Evolutionary conservation across 805 yeast species (phyloP).

Genomic region (Cyberlindnera mississippiensis): DNA sequence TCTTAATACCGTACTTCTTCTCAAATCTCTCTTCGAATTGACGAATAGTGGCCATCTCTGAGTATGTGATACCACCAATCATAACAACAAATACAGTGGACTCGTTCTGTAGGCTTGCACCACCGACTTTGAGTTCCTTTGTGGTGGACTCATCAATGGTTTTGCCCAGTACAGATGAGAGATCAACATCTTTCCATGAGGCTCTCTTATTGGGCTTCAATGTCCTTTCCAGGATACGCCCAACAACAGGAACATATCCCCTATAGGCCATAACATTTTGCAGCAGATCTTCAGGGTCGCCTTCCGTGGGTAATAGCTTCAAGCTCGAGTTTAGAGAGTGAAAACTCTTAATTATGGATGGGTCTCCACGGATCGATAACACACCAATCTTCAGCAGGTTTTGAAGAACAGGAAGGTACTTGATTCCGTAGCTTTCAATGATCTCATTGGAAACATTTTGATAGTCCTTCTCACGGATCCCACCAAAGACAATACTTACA

Average conservation of each 20-base stretch:
- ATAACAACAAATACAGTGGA: slow-evolving; percentile 44
- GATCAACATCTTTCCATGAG: slow-evolving; percentile 37
- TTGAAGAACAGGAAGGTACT: slow-evolving; percentile 43
- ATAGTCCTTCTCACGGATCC: slow-evolving; percentile 63
- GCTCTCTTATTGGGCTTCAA: slow-evolving; percentile 36
- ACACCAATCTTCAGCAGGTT: slow-evolving; percentile 47
- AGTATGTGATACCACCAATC: slow-evolving; percentile 83
- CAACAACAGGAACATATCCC: slow-evolving; percentile 74
- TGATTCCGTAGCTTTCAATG: slow-evolving; percentile 61
- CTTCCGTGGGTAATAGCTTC: slow-evolving; percentile 39
- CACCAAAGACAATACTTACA: slow-evolving; percentile 61
- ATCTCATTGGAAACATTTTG: slow-evolving; percentile 51
- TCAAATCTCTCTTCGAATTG: slow-evolving; percentile 47
- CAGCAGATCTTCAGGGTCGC: slow-evolving; percentile 7
- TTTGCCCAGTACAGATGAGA: slow-evolving; percentile 34
- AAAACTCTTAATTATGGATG: slow-evolving; percentile 35
- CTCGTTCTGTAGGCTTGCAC: slow-evolving; percentile 21
- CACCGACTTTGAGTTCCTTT: slow-evolving; percentile 17
- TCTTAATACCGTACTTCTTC: slow-evolving; percentile 30
- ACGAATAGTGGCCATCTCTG: slow-evolving; percentile 74
- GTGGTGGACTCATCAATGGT: slow-evolving; percentile 25
- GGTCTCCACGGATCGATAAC: slow-evolving; percentile 29
- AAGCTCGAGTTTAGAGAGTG: slow-evolving; percentile 22
- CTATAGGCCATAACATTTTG: slow-evolving; percentile 42
- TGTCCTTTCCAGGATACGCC: slow-evolving; percentile 67